A percentile compares a stretch with the other conserved stretches of the same genome.
Evolutionary conservation across 306 rosid genomes (phyloP).

Genomic region (Quercus glauca): DNA sequence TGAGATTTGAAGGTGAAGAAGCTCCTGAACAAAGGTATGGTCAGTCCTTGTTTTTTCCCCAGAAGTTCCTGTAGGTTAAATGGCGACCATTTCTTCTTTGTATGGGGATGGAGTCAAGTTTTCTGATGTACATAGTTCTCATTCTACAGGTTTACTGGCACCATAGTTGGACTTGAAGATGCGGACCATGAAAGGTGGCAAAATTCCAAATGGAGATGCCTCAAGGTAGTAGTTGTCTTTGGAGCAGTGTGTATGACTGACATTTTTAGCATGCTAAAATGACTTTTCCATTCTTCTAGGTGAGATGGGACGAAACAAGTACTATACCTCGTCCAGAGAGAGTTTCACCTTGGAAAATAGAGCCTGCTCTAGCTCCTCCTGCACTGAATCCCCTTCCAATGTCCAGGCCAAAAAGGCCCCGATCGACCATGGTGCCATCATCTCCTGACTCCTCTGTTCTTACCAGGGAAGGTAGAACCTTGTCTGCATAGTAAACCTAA

Average conservation of each 20-base stretch:
- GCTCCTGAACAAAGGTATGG: conserved; percentile 95
- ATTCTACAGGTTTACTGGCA: conserved; percentile 75
- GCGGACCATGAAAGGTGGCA: conserved; percentile 72
- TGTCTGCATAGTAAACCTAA: background rate
- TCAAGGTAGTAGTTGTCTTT: conserved; percentile 58
- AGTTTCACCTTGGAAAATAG: conserved; percentile 97
- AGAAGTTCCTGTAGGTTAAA: background rate
- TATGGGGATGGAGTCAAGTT: background rate
- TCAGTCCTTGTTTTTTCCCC: background rate
- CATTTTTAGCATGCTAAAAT: conserved; percentile 12
- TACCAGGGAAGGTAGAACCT: conserved; percentile 66
- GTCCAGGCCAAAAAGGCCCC: conserved; percentile 80
- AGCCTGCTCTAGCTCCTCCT: conserved; percentile 89
- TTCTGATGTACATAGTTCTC: background rate
- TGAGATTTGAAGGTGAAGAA: conserved; percentile 98
- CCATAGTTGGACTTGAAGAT: conserved; percentile 85
- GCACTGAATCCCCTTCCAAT: conserved; percentile 74
- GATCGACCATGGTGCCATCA: conserved; percentile 62
- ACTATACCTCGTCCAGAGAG: conserved; percentile 88
- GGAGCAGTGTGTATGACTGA: background rate
- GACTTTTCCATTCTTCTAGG: conserved; percentile 45
- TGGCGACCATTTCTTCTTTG: background rate
- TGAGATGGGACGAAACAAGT: conserved; percentile 97
- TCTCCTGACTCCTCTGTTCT: conserved; percentile 86
- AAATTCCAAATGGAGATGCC: conserved; percentile 90